A percentile compares a stretch with the other conserved stretches of the same genome.
phyloP scores from a whole-genome alignment of 2,329 filamentous ascomycete genomes.

The Lecanicillium sp. region DNA sequence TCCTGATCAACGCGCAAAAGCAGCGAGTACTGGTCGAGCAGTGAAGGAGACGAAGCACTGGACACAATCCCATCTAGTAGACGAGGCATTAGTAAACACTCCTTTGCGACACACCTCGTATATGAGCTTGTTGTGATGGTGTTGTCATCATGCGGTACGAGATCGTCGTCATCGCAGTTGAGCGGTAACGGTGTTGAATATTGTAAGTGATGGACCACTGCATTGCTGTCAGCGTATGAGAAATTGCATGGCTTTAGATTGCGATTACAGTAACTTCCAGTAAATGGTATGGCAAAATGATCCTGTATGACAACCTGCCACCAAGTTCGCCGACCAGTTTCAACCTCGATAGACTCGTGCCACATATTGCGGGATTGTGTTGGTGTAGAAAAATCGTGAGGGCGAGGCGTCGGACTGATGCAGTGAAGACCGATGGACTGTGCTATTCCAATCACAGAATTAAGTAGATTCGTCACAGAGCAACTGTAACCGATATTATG shows the following conservation, averaged over 20 bases:
- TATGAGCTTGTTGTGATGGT: constrained; percentile 16
- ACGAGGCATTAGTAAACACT: constrained; percentile 22
- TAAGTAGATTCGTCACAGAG: constrained; percentile 25
- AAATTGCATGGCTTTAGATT: not conserved
- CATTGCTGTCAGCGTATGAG: not conserved
- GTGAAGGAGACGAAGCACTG: constrained; percentile 5
- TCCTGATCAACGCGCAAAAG: no score
- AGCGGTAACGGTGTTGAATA: constrained; percentile 21
- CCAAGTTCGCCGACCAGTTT: constrained; percentile 27
- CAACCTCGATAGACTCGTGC: constrained; percentile 17
- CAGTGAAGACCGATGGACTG: constrained; percentile 20
- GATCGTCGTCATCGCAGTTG: constrained; percentile 23
- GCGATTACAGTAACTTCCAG: constrained; percentile 23
- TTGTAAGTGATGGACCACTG: constrained; percentile 22
- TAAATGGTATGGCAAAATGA: constrained; percentile 26
- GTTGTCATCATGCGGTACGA: constrained; percentile 7
- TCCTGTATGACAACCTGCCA: constrained; percentile 29
- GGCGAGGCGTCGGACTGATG: constrained; percentile 5
- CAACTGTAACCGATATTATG: constrained; percentile 29
- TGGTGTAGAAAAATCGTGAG: not conserved
- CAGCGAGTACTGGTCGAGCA: no score
- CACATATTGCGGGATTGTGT: constrained; percentile 1
- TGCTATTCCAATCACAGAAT: constrained; percentile 26
- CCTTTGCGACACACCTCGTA: constrained; percentile 17
- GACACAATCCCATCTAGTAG: constrained; percentile 22